Percentiles rank a stretch among this genome's conserved stretches.
These are phyloP conservation scores for Citrus glauca DNA, from an alignment of 345 rosid genomes.

Conservation along the genomic window DNA sequence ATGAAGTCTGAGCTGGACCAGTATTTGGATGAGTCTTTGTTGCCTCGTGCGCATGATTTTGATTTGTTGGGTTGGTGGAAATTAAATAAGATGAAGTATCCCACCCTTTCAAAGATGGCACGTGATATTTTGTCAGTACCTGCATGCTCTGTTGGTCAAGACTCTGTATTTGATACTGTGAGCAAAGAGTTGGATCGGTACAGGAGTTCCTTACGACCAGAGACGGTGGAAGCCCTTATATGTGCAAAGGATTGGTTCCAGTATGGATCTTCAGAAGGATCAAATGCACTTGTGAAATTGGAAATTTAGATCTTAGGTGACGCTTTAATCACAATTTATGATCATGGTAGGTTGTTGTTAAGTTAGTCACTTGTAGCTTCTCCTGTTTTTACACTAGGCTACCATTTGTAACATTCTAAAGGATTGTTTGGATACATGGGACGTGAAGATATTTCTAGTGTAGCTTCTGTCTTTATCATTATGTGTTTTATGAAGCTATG, in stretches of 20 bases:
- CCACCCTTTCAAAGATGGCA: slow-evolving; percentile 85
- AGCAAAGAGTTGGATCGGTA: slow-evolving; percentile 65
- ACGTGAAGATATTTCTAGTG: slow-evolving; percentile 10
- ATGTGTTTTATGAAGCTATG: background rate
- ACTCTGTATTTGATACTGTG: slow-evolving; percentile 51
- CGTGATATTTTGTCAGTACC: slow-evolving; percentile 69
- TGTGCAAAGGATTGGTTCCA: slow-evolving; percentile 91
- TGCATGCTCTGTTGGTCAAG: slow-evolving; percentile 53
- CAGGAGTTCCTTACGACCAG: slow-evolving; percentile 70
- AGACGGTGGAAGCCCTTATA: slow-evolving; percentile 81
- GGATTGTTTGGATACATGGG: slow-evolving; percentile 14
- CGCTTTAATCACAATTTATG: slow-evolving; percentile 4
- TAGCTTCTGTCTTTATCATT: background rate
- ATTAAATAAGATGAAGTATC: slow-evolving; percentile 75
- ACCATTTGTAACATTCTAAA: slow-evolving; percentile 12
- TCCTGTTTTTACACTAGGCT: slow-evolving; percentile 8
- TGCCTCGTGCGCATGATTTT: slow-evolving; percentile 73
- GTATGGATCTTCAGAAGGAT: slow-evolving; percentile 28
- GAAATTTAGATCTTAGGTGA: slow-evolving; percentile 38
- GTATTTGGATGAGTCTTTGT: slow-evolving; percentile 76
- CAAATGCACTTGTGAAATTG: slow-evolving; percentile 51
- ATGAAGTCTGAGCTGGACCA: slow-evolving; percentile 85
- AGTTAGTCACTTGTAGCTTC: background rate
- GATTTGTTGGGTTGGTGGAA: slow-evolving; percentile 94
- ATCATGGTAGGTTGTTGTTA: slow-evolving; percentile 21